A percentile compares a stretch with the other conserved stretches of the same genome.
Evolutionary conservation across 2,329 filamentous ascomycete genomes (phyloP).

Genomic region (Cyclaneusma minus): DNA sequence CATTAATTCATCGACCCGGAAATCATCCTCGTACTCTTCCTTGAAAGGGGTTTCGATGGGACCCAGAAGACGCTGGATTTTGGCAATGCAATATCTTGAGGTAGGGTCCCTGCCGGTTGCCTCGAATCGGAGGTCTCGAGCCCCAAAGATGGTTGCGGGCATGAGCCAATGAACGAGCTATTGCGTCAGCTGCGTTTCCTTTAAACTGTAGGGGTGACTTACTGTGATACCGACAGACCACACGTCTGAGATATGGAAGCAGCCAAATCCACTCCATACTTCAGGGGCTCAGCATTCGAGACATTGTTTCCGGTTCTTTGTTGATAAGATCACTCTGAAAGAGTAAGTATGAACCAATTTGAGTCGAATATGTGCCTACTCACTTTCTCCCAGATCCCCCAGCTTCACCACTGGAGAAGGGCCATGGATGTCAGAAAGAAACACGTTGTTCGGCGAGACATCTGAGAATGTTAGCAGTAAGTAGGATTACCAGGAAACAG

Average conservation of each 20-base stretch:
- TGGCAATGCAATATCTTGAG: slow-evolving; percentile 13
- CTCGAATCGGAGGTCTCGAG: slow-evolving; percentile 5
- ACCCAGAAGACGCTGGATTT: slow-evolving; percentile 10
- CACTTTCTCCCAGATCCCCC: slow-evolving; percentile 10
- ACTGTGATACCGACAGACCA: slow-evolving; percentile 13
- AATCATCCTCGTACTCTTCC: slow-evolving; percentile 4
- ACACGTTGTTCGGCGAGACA: slow-evolving; percentile 12
- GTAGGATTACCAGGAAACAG: too few species aligned
- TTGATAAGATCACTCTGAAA: too few species aligned
- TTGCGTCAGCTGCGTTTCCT: slow-evolving; percentile 3
- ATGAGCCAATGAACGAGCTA: slow-evolving; percentile 10
- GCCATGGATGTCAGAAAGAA: slow-evolving; percentile 8
- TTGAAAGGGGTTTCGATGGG: slow-evolving; percentile 7
- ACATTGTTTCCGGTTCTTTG: too few species aligned
- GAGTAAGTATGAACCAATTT: too few species aligned
- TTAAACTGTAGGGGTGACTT: slow-evolving; percentile 2
- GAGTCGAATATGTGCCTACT: slow-evolving; percentile 2
- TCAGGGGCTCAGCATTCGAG: slow-evolving; percentile 5
- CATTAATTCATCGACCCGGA: slow-evolving; percentile 3
- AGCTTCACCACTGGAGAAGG: slow-evolving; percentile 9
- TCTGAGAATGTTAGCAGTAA: too few species aligned
- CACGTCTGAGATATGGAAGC: slow-evolving; percentile 11
- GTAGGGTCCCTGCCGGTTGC: too few species aligned
- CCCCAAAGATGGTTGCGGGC: slow-evolving; percentile 8
- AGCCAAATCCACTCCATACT: slow-evolving; percentile 8